A percentile compares a stretch with the other conserved stretches of the same genome.
Evolutionary conservation across 2,329 filamentous ascomycete species (phyloP).

Genomic region (Tolypocladium tundrense): DNA sequence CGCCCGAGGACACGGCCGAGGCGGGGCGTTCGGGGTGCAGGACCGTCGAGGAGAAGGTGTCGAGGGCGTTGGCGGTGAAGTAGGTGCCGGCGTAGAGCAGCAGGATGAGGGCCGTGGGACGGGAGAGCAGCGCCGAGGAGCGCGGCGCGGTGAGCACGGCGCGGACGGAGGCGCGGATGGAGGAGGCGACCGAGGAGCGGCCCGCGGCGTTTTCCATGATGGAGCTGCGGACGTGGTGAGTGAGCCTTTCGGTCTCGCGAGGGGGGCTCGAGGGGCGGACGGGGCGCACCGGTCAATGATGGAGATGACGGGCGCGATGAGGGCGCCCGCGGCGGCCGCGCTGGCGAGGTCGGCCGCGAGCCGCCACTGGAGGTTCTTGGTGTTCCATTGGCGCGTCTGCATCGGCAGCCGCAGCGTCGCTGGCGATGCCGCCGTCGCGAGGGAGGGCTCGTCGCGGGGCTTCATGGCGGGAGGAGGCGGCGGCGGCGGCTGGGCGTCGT

Average conservation of each 20-base stretch:
- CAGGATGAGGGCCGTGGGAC: slow-evolving; percentile 60
- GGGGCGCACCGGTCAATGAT: slow-evolving; percentile 70
- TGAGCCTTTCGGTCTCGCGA: not conserved
- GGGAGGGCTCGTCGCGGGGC: not conserved
- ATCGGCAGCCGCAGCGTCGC: not conserved
- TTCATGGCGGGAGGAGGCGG: not conserved
- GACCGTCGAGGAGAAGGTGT: slow-evolving; percentile 64
- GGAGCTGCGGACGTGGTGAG: slow-evolving; percentile 35
- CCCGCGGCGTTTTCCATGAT: slow-evolving; percentile 79
- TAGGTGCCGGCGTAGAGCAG: slow-evolving; percentile 83
- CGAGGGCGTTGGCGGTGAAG: slow-evolving; percentile 75
- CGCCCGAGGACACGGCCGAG: slow-evolving; percentile 58
- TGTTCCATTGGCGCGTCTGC: slow-evolving; percentile 51
- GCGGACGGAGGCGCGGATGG: slow-evolving; percentile 47
- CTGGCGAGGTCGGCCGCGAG: slow-evolving; percentile 58
- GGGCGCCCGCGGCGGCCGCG: slow-evolving; percentile 59
- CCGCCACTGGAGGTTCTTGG: slow-evolving; percentile 56
- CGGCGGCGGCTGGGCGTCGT: not conserved
- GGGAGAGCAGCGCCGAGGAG: slow-evolving; percentile 44
- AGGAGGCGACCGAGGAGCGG: slow-evolving; percentile 45
- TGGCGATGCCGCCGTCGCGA: not conserved
- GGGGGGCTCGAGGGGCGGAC: not conserved
- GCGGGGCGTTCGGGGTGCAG: slow-evolving; percentile 38
- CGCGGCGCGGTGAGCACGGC: slow-evolving; percentile 51
- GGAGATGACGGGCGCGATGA: slow-evolving; percentile 76